Evolutionary conservation across 2,329 filamentous ascomycete genomes (phyloP).

Genomic region (Mariannaea sp.): DNA sequence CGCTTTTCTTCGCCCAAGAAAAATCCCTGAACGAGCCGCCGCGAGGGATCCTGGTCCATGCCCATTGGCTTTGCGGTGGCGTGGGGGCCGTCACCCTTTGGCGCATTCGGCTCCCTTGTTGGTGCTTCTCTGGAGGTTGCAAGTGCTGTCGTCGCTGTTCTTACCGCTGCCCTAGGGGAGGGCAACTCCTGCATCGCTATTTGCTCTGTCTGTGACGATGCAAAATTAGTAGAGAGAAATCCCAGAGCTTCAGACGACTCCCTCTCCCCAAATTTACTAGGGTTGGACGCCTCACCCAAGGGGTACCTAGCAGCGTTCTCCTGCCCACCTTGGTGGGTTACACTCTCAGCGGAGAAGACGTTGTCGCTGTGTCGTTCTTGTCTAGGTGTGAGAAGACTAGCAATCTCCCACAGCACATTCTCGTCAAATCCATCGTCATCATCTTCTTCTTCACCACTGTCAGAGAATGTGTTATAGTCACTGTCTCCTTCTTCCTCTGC

Average conservation of each 20-base stretch:
- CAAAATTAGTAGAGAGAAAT: slow-evolving; percentile 24
- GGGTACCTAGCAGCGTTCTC: slow-evolving; percentile 17
- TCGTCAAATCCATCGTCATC: slow-evolving; percentile 64
- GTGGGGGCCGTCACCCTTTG: slow-evolving; percentile 26
- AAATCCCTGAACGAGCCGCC: slow-evolving; percentile 13
- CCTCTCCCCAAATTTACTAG: slow-evolving; percentile 22
- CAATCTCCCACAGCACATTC: slow-evolving; percentile 67
- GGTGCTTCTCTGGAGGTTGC: background rate
- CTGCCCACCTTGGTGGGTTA: slow-evolving; percentile 24
- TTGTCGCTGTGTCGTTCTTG: slow-evolving; percentile 58
- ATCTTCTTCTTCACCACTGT: slow-evolving; percentile 44
- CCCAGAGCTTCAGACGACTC: slow-evolving; percentile 11
- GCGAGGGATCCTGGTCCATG: slow-evolving; percentile 29
- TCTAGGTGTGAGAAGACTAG: slow-evolving; percentile 59
- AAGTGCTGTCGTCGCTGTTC: background rate
- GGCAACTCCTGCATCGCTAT: background rate
- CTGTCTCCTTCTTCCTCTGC: slow-evolving; percentile 53
- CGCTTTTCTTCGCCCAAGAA: too few species aligned
- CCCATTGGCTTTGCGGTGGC: slow-evolving; percentile 29
- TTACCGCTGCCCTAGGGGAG: background rate
- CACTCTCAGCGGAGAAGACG: slow-evolving; percentile 18
- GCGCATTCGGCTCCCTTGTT: background rate
- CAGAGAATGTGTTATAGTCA: slow-evolving; percentile 26
- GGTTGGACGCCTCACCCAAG: slow-evolving; percentile 22
- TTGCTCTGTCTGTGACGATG: slow-evolving; percentile 22